Evolutionary conservation across 352 stramenopile genomes (phyloP).

Genomic region (Peronospora tabacina): DNA sequence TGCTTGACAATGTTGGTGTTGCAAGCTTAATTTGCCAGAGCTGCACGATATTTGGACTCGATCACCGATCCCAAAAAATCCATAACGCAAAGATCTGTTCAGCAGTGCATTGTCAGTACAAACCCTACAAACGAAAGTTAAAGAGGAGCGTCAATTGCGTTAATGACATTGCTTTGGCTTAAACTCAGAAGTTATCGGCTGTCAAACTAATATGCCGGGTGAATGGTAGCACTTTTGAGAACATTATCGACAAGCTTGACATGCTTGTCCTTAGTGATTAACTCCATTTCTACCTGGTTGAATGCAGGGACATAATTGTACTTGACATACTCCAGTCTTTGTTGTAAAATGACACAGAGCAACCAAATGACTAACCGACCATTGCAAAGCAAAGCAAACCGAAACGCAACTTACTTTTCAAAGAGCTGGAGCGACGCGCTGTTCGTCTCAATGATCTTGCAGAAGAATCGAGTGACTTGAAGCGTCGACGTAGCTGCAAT

Average conservation of each 20-base stretch:
- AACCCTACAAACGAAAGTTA: background rate
- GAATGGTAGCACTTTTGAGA: slow-evolving; percentile 29
- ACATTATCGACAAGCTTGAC: slow-evolving; percentile 38
- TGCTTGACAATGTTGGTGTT: too few relatives aligned
- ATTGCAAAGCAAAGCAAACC: background rate
- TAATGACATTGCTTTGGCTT: background rate
- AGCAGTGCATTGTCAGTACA: background rate
- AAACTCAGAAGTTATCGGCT: background rate
- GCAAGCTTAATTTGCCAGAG: too few relatives aligned
- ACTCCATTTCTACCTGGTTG: slow-evolving; percentile 70
- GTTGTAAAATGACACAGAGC: background rate
- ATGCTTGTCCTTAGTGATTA: slow-evolving; percentile 39
- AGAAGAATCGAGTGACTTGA: slow-evolving; percentile 83
- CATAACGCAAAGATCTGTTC: too few relatives aligned
- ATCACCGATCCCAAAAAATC: too few relatives aligned
- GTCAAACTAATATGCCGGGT: slow-evolving; percentile 15
- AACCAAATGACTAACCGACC: background rate
- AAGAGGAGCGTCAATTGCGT: background rate
- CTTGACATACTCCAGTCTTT: slow-evolving; percentile 63
- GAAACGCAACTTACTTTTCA: slow-evolving; percentile 38
- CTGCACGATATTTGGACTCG: too few relatives aligned
- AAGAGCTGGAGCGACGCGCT: slow-evolving; percentile 85
- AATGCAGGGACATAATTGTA: slow-evolving; percentile 86
- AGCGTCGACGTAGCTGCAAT: slow-evolving; percentile 51
- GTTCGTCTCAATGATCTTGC: slow-evolving; percentile 93